These are phyloP conservation scores for Podospora pseudocomata DNA, from an alignment of 495 filamentous ascomycete genomes.

Conservation along the genomic window DNA sequence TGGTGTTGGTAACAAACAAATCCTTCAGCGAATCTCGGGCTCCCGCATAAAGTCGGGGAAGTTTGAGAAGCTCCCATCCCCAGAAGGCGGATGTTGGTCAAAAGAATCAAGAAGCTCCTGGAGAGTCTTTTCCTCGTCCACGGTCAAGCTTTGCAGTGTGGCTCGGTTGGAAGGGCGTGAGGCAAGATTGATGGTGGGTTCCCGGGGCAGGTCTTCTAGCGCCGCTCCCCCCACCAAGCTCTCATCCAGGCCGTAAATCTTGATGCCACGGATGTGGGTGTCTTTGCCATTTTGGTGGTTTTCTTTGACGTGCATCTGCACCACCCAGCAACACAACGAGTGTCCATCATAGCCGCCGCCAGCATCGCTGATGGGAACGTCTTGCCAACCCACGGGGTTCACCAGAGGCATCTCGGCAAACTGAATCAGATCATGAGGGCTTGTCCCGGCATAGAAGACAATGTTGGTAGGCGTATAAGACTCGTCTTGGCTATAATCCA, in stretches of 20 bases:
- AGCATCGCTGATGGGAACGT: slow-evolving; percentile 71
- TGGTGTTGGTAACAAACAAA: not conserved
- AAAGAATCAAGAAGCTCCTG: slow-evolving; percentile 29
- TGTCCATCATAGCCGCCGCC: slow-evolving; percentile 58
- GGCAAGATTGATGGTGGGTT: slow-evolving; percentile 20
- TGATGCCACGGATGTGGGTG: slow-evolving; percentile 89
- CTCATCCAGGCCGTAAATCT: slow-evolving; percentile 79
- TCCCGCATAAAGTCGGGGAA: slow-evolving; percentile 45
- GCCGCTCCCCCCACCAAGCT: slow-evolving; percentile 21
- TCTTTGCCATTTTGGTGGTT: slow-evolving; percentile 99
- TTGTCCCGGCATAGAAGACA: slow-evolving; percentile 77
- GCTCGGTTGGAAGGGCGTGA: slow-evolving; percentile 20
- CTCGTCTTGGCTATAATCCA: slow-evolving; percentile 90
- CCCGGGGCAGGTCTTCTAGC: slow-evolving; percentile 8
- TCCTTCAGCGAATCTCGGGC: slow-evolving; percentile 41
- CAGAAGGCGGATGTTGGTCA: slow-evolving; percentile 16
- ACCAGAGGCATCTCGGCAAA: slow-evolving; percentile 77
- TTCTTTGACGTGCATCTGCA: slow-evolving; percentile 83
- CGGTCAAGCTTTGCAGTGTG: slow-evolving; percentile 14
- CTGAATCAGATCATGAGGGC: slow-evolving; percentile 78
- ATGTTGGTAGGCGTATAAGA: slow-evolving; percentile 96
- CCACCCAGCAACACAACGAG: slow-evolving; percentile 76
- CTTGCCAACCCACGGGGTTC: slow-evolving; percentile 82
- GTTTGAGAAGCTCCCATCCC: slow-evolving; percentile 31
- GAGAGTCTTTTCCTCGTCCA: slow-evolving; percentile 32